Evolutionary conservation across 2,329 filamentous ascomycete genomes (phyloP).

Genomic region (Arthrinium phaeospermum): DNA sequence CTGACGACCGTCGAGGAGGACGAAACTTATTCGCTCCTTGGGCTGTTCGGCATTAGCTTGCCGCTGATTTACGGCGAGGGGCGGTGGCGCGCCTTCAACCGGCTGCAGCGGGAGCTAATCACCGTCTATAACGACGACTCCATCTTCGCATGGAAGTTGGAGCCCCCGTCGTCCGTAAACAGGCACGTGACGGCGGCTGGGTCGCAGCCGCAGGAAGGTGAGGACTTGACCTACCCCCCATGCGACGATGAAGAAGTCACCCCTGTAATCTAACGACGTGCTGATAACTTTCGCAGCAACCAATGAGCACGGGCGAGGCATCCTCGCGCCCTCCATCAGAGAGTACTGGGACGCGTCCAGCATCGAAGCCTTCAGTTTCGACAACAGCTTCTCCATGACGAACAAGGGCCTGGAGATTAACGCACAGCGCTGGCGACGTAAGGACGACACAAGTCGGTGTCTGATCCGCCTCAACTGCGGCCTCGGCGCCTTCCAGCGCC

Average conservation of each 20-base stretch:
- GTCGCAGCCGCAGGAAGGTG: background rate
- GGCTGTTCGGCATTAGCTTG: conserved; percentile 35
- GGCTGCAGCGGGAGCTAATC: conserved; percentile 36
- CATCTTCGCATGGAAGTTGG: conserved; percentile 21
- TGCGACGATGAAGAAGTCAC: background rate
- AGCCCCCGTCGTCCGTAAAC: background rate
- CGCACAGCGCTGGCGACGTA: conserved; percentile 20
- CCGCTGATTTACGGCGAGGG: conserved; percentile 40
- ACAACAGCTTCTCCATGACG: conserved; percentile 23
- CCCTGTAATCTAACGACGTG: too few species aligned
- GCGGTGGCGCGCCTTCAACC: conserved; percentile 28
- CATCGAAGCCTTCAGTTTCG: conserved; percentile 19
- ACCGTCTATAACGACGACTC: conserved; percentile 25
- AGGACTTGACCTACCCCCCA: background rate
- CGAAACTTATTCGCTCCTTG: conserved; percentile 36
- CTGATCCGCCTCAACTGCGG: background rate
- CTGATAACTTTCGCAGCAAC: conserved; percentile 16
- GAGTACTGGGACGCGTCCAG: conserved; percentile 22
- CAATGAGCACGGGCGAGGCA: conserved; percentile 4
- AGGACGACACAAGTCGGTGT: background rate
- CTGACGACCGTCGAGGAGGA: conserved; percentile 33
- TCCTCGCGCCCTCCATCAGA: conserved; percentile 24
- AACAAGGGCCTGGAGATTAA: conserved; percentile 23
- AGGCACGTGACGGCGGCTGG: background rate
- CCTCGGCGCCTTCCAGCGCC: background rate